phyloP scores from a whole-genome alignment of 1,284 basidiomycete genomes.

The Sparassis latifolia region DNA sequence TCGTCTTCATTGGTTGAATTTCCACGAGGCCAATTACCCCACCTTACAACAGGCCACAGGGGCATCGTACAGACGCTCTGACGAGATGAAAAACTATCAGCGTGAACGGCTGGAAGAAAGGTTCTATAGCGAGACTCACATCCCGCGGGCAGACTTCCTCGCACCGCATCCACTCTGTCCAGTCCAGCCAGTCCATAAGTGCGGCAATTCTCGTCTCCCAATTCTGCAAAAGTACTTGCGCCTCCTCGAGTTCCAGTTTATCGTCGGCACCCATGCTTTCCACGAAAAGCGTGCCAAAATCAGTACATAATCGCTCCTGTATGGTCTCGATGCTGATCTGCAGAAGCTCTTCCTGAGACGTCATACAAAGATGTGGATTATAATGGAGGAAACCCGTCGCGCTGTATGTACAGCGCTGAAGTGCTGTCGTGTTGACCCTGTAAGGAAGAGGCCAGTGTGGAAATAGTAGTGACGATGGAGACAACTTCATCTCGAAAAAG shows the following conservation, averaged over 20 bases:
- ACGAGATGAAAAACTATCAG: background rate
- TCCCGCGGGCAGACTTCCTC: background rate
- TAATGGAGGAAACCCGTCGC: background rate
- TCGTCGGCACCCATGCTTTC: conserved; percentile 1
- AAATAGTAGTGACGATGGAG: background rate
- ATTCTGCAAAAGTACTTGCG: background rate
- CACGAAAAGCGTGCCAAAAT: background rate
- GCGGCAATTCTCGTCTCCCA: background rate
- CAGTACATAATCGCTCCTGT: background rate
- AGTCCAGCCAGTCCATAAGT: background rate
- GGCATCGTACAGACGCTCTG: background rate
- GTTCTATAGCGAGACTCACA: background rate
- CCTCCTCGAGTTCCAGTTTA: background rate
- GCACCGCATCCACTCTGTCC: conserved; percentile 1
- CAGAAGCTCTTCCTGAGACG: background rate
- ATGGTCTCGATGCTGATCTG: background rate
- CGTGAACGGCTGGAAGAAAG: too few relatives aligned
- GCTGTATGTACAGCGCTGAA: background rate
- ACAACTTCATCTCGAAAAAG: background rate
- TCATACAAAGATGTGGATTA: background rate
- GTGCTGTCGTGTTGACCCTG: background rate
- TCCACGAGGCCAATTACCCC: background rate
- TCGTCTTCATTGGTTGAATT: background rate
- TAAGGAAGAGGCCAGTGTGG: background rate
- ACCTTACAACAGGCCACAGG: background rate